Base-by-base conservation (phyloP, 2,329 filamentous ascomycete species). In the Fusarium tupiense region DNA sequence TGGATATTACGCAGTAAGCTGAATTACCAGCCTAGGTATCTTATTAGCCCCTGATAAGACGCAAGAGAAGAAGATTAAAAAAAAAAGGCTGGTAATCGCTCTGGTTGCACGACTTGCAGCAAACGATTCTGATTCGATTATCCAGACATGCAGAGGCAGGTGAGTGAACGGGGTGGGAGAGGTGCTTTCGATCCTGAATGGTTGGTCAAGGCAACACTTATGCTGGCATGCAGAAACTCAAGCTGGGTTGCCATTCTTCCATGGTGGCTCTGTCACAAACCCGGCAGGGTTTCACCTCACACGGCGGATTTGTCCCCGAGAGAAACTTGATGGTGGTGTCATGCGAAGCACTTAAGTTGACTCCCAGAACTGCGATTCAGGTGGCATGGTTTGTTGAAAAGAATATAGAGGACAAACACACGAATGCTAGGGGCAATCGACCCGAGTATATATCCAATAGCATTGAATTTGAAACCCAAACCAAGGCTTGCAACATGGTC, bases 121-220 rank as follows among this genome's bases (percentile, higher is more conserved):
- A 67, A 63, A 54, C 26, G 61, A 61, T 59, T 66, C 47, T 77
- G 76, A 75, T 76, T 75, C 63, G 75, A 61, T 75, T 72, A 67
- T 62, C 3, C 54, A 61, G 64, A 54, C 47, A 69, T 77, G 73
- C 66, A 76, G 64, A 69, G 69, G 64, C 33, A 74, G 63, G 69
- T 64, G 62, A 75, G 53, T 29, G 56, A 69, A 60, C 52, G 47
- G 67, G 67, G 65, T 67, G 61, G 72, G 70, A 72, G 66, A 63
- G 67, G 70, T 33, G 49, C 68, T 47, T 69, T 72, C 66, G 69
- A 62, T 72, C 63, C 59, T 78, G 73, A 78, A 63, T 78, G 76
- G 76, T 57, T 69, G 53, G 44, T 29, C 59, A 61, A 61, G 61
- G 64, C 62, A 64, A 66, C 56, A 71, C 62, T 68, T 71, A 52